Evolutionary conservation across 2,329 filamentous ascomycete genomes (phyloP).

Genomic region (Cryphonectria radicalis): DNA sequence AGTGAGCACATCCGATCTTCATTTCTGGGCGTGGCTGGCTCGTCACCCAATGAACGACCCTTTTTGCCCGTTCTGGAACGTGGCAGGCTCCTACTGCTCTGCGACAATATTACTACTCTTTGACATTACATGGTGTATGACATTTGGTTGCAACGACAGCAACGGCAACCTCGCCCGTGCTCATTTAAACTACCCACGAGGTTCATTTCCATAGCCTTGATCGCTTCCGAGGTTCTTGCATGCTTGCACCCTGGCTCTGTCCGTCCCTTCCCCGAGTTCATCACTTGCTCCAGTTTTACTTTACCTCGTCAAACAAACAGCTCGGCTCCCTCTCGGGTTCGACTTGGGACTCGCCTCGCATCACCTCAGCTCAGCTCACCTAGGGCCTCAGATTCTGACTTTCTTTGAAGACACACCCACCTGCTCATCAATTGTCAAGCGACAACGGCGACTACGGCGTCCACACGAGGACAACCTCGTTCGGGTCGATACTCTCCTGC

Average conservation of each 20-base stretch:
- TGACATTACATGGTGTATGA: neutral
- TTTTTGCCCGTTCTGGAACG: neutral
- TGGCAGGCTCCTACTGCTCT: neutral
- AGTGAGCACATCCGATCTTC: conserved; percentile 5
- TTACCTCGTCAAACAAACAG: neutral
- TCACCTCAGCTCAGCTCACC: neutral
- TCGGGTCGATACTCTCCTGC: neutral
- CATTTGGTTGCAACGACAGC: neutral
- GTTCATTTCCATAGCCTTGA: conserved; percentile 2
- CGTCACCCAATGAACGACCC: neutral
- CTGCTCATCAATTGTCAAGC: neutral
- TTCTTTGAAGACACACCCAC: neutral
- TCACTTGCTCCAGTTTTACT: neutral
- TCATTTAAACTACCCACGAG: conserved; percentile 1
- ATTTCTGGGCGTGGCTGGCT: conserved; percentile 7
- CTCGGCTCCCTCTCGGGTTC: too few species aligned
- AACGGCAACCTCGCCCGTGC: conserved; percentile 4
- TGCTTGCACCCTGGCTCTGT: neutral
- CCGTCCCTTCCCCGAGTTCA: neutral
- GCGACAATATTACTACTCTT: neutral
- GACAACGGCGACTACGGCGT: neutral
- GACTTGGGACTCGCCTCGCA: neutral
- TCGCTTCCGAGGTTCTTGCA: neutral
- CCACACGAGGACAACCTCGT: neutral
- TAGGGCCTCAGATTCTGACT: neutral